Conservation (phyloP, 2,329 filamentous ascomycete genomes). For the Cladosporium sp. region DNA sequence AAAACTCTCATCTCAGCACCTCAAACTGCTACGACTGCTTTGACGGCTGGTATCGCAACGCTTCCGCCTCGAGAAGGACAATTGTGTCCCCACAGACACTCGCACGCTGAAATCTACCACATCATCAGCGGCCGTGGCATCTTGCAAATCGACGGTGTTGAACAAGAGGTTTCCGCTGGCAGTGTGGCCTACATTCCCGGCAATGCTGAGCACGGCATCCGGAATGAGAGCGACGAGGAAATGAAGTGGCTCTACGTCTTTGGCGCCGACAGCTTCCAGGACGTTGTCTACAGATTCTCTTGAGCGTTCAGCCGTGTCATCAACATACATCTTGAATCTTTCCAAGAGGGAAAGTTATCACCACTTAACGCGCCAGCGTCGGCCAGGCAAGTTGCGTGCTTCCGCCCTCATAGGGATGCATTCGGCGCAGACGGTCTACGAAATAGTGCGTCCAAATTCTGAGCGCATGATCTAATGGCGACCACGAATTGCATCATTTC, state of each 20-base stretch:
- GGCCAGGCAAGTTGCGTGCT: too few relatives aligned
- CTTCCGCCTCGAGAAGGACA: constrained; percentile 33
- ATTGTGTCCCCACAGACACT: constrained; percentile 37
- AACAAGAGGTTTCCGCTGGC: constrained; percentile 32
- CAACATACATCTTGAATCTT: too few relatives aligned
- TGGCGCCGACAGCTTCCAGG: background rate
- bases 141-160: constrained; percentile 36
- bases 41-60: constrained; percentile 37
- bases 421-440: too few relatives aligned
- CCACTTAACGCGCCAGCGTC: too few relatives aligned
- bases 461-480: too few relatives aligned
- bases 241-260: constrained; percentile 1
- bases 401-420: too few relatives aligned
- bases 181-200: constrained; percentile 40
- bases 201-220: constrained; percentile 41
- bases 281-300: background rate
- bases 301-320: background rate
- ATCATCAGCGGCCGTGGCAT: constrained; percentile 35
- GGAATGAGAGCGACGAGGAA: background rate
- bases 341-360: too few relatives aligned
- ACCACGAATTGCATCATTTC: too few relatives aligned
- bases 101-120: constrained; percentile 43
- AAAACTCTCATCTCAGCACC: constrained; percentile 38
- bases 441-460: too few relatives aligned
- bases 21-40: constrained; percentile 31